A percentile compares a stretch with the other conserved stretches of the same genome.
phyloP scores from a whole-genome alignment of 164 flowering plant genomes.

The Liquidambar formosana region DNA sequence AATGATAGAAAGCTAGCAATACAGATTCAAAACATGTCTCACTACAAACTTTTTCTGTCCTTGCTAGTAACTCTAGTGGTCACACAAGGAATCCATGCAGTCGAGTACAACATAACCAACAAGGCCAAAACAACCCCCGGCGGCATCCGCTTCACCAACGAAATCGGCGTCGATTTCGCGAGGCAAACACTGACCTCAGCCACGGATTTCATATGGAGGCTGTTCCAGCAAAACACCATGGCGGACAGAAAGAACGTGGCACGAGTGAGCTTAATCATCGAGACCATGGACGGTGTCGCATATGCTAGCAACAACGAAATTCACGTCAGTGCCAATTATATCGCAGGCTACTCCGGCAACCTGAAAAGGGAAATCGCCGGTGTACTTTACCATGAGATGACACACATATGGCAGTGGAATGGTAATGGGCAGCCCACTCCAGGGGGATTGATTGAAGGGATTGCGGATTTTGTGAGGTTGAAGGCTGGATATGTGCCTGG shows the following conservation, averaged over 20 bases:
- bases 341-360: conserved; percentile 21
- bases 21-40: too few species aligned
- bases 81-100: too few species aligned
- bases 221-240: conserved; percentile 10
- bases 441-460: too few species aligned
- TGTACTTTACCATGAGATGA: conserved; percentile 34
- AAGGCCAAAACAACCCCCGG: conserved; percentile 3
- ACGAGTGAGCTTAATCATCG: conserved; percentile 20
- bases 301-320: conserved; percentile 19
- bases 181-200: conserved; percentile 8
- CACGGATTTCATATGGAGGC: conserved; percentile 19
- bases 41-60: too few species aligned
- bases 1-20: too few species aligned
- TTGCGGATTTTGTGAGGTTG: too few species aligned
- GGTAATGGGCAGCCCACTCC: conserved; percentile 25
- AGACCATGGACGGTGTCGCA: conserved; percentile 22
- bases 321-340: conserved; percentile 23
- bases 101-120: too few species aligned
- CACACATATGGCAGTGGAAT: conserved; percentile 39
- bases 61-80: too few species aligned
- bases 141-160: too few species aligned
- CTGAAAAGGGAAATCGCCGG: conserved; percentile 26
- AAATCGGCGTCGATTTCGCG: conserved; percentile 18
- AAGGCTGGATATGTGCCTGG: too few species aligned
- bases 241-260: conserved; percentile 19